Conservation (phyloP, 345 rosid species). For the Citrus hindsii region DNA sequence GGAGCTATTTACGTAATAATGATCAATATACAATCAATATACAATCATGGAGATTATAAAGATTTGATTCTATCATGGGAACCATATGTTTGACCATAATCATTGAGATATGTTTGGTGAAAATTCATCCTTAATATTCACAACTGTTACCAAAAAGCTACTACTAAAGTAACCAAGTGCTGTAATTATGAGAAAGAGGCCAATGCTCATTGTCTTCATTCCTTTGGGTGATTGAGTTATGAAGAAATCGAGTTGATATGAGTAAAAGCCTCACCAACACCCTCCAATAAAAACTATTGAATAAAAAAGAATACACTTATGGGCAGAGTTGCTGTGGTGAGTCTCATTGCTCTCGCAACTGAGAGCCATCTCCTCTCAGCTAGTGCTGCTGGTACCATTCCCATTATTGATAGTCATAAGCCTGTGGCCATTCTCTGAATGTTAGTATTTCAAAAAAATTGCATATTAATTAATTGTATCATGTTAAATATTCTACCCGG, state of each 20-base stretch:
- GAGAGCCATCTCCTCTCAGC: constrained; percentile 44
- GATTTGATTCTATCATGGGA: too few relatives aligned
- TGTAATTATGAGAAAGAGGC: too few relatives aligned
- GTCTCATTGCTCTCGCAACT: constrained; percentile 23
- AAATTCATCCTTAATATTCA: not conserved
- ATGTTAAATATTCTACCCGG: constrained; percentile 32
- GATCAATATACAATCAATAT: too few relatives aligned
- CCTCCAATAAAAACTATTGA: constrained; percentile 58
- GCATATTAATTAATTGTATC: too few relatives aligned
- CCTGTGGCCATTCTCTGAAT: constrained; percentile 54
- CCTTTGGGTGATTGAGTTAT: constrained; percentile 62
- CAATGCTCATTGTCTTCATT: constrained; percentile 39
- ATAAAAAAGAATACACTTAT: constrained; percentile 45
- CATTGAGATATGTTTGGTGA: too few relatives aligned
- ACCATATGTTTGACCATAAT: too few relatives aligned
- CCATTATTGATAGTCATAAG: constrained; percentile 37
- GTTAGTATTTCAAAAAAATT: constrained; percentile 17
- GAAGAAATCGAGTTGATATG: constrained; percentile 68
- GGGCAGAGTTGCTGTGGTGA: constrained; percentile 30
- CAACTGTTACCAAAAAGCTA: constrained; percentile 28
- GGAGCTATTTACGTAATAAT: too few relatives aligned
- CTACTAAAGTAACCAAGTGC: too few relatives aligned
- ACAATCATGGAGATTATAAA: too few relatives aligned
- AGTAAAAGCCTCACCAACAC: constrained; percentile 58
- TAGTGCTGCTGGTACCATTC: constrained; percentile 50